Evolutionary conservation across 164 flowering plant genomes (phyloP).

Genomic region (Sedum album): DNA sequence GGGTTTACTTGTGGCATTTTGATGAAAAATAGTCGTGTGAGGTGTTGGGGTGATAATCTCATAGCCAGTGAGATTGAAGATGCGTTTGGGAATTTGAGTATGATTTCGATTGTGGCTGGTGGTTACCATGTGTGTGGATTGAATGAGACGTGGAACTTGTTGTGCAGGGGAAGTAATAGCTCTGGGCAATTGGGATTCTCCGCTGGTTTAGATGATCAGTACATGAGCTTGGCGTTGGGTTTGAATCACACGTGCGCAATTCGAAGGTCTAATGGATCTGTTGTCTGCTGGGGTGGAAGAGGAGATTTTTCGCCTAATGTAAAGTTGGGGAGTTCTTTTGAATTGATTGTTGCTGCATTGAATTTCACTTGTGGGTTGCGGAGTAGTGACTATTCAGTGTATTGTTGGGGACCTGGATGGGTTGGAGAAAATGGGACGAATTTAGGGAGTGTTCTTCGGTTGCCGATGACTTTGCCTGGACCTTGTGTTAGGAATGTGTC

Average conservation of each 20-base stretch:
- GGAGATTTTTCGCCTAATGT: slow-evolving; percentile 19
- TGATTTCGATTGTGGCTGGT: slow-evolving; percentile 48
- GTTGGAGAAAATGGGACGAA: background rate
- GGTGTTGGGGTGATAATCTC: slow-evolving; percentile 41
- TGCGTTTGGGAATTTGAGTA: slow-evolving; percentile 21
- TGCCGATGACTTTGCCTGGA: slow-evolving; percentile 54
- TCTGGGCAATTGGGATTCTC: slow-evolving; percentile 44
- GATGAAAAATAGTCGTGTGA: slow-evolving; percentile 19
- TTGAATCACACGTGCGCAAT: slow-evolving; percentile 42
- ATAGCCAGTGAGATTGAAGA: slow-evolving; percentile 14
- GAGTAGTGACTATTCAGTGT: slow-evolving; percentile 39
- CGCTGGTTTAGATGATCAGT: slow-evolving; percentile 13
- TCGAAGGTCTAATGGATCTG: slow-evolving; percentile 27
- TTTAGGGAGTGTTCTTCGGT: slow-evolving; percentile 22
- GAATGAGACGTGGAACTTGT: slow-evolving; percentile 24
- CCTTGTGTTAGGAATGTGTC: slow-evolving; percentile 39
- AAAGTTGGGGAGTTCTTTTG: slow-evolving; percentile 28
- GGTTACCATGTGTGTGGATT: slow-evolving; percentile 59
- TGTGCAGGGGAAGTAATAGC: slow-evolving; percentile 44
- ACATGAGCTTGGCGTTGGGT: slow-evolving; percentile 36
- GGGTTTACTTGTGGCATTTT: slow-evolving; percentile 68
- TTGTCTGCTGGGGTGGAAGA: slow-evolving; percentile 69
- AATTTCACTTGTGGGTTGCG: slow-evolving; percentile 74
- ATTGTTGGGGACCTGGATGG: slow-evolving; percentile 87
- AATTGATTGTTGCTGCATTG: slow-evolving; percentile 45